These are phyloP conservation scores for Cyberlindnera maclurae DNA, from an alignment of 805 yeast species.

Conservation along the genomic window DNA sequence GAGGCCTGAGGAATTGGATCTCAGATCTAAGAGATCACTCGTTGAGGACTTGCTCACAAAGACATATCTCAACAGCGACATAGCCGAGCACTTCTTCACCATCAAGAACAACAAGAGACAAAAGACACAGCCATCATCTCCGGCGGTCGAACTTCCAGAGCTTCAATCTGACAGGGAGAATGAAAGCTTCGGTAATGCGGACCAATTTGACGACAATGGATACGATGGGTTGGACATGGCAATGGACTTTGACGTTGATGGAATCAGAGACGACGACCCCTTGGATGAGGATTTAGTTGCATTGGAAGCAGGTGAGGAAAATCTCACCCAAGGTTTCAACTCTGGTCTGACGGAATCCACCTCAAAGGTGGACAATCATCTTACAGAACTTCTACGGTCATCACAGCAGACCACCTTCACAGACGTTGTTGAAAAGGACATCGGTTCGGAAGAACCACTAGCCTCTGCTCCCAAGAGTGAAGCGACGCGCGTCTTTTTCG, in stretches of 20 bases:
- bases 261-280: conserved; percentile 10
- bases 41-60: conserved; percentile 14
- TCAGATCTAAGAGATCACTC: conserved; percentile 15
- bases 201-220: neutral
- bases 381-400: conserved; percentile 2
- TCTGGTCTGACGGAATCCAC: conserved; percentile 41
- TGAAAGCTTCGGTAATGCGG: neutral
- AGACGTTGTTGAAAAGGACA: conserved; percentile 30
- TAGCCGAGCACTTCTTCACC: conserved; percentile 12
- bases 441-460: conserved; percentile 21
- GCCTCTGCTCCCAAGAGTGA: conserved; percentile 40
- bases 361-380: conserved; percentile 30
- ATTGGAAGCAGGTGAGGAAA: conserved; percentile 18
- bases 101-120: conserved; percentile 16
- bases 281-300: conserved; percentile 4
- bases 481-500: conserved; percentile 73
- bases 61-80: conserved; percentile 11
- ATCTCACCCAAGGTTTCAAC: conserved; percentile 11
- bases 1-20: conserved; percentile 2
- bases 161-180: conserved; percentile 10
- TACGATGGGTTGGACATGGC: conserved; percentile 17
- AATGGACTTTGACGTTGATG: conserved; percentile 31
- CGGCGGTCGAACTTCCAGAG: conserved; percentile 15
- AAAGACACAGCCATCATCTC: conserved; percentile 12
- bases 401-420: conserved; percentile 25